Percentiles rank a stretch among this genome's conserved stretches.
These are phyloP conservation scores for Chaetomium tenue DNA, from an alignment of 495 filamentous ascomycete species.

Conservation along the genomic window DNA sequence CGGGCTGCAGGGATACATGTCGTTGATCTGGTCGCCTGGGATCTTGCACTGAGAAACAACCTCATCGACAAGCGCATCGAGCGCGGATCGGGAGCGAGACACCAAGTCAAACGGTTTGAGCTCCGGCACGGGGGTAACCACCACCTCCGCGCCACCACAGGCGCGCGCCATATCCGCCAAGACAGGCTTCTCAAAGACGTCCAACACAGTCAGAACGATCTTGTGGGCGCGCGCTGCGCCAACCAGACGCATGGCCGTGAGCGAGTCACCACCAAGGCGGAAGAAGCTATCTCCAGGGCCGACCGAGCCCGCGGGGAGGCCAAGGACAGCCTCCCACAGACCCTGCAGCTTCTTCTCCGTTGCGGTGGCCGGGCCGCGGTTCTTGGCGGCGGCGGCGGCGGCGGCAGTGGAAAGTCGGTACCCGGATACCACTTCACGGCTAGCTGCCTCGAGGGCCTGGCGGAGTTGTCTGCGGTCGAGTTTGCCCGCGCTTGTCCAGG, in stretches of 20 bases:
- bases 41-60: constrained; percentile 47
- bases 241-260: constrained; percentile 50
- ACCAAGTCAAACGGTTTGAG: constrained; percentile 51
- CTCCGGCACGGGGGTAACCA: background rate
- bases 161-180: constrained; percentile 32
- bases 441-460: constrained; percentile 17
- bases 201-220: constrained; percentile 36
- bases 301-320: constrained; percentile 38
- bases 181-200: constrained; percentile 41
- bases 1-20: constrained; percentile 61
- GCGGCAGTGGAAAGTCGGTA: constrained; percentile 23
- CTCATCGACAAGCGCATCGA: constrained; percentile 42
- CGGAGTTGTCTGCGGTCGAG: constrained; percentile 40
- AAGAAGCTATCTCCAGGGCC: constrained; percentile 46
- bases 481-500: constrained; percentile 54
- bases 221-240: constrained; percentile 37
- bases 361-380: constrained; percentile 22
- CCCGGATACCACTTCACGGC: constrained; percentile 11
- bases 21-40: constrained; percentile 39
- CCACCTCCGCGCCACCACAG: background rate
- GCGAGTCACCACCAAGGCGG: constrained; percentile 50
- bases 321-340: constrained; percentile 49
- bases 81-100: constrained; percentile 25
- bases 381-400: constrained; percentile 2
- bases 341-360: constrained; percentile 42